These are phyloP conservation scores for Phytophthora palmivora DNA, from an alignment of 352 stramenopile genomes.

Conservation along the genomic window DNA sequence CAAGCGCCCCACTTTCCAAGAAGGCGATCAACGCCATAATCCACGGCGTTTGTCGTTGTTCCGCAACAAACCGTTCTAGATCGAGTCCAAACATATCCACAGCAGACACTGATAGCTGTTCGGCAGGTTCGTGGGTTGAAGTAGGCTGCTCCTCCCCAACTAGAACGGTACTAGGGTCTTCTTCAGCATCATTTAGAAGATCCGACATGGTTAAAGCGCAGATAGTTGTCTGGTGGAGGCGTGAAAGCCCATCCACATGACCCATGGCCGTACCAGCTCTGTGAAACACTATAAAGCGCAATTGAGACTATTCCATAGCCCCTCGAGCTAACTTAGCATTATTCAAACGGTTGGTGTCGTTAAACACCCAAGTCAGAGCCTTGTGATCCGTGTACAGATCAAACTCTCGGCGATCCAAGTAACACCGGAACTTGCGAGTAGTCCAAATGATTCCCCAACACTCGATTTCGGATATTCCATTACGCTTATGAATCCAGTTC, in stretches of 20 bases:
- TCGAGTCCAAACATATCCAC: background rate
- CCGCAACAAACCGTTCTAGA: background rate
- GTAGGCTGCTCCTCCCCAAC: too few species aligned
- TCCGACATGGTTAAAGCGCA: too few species aligned
- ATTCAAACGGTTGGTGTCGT: background rate
- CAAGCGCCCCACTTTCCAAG: too few species aligned
- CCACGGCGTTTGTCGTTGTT: background rate
- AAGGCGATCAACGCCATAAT: background rate
- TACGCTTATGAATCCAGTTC: background rate
- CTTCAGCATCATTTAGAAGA: too few species aligned
- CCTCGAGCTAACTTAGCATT: background rate
- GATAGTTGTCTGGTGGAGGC: too few species aligned
- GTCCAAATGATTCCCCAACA: background rate
- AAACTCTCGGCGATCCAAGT: too few species aligned
- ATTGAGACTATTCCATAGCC: conserved; percentile 1
- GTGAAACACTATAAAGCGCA: conserved; percentile 1
- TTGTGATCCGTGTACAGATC: too few species aligned
- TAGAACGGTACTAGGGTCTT: too few species aligned
- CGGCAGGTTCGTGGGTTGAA: too few species aligned
- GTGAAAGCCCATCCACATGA: too few species aligned
- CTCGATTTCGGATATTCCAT: background rate
- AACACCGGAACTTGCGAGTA: too few species aligned
- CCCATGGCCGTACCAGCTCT: background rate
- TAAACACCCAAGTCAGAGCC: background rate
- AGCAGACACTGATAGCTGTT: too few species aligned